Percentiles rank a stretch among this genome's conserved stretches.
phyloP scores from a whole-genome alignment of 2,329 filamentous ascomycete genomes.

The Pyrenophora teres region DNA sequence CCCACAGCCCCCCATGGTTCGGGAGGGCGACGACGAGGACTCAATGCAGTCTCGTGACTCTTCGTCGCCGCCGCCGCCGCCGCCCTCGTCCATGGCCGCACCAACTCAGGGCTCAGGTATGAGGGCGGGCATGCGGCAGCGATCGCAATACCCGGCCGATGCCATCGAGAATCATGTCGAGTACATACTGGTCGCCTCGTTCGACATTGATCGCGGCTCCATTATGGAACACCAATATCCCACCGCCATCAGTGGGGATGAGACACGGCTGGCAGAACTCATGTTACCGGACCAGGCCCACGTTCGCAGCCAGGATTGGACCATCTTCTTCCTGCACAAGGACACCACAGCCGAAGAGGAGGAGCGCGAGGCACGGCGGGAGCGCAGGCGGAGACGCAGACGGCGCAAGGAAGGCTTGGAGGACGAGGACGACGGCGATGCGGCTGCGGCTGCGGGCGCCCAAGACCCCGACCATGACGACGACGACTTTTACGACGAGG shows the following conservation, averaged over 20 bases:
- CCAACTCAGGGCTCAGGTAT: neutral
- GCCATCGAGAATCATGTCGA: conserved; percentile 86
- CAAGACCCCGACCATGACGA: conserved; percentile 43
- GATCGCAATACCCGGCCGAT: conserved; percentile 56
- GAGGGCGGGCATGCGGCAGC: conserved; percentile 34
- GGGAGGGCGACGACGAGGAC: conserved; percentile 39
- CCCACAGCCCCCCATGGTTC: conserved; percentile 44
- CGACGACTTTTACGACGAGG: conserved; percentile 28
- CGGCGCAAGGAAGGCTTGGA: conserved; percentile 49
- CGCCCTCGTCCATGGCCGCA: neutral
- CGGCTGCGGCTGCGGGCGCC: conserved; percentile 16
- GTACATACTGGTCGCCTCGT: conserved; percentile 95
- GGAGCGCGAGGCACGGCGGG: conserved; percentile 62
- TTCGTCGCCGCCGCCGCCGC: conserved; percentile 21
- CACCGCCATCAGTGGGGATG: conserved; percentile 90
- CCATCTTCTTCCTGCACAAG: conserved; percentile 98
- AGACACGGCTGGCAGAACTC: conserved; percentile 96
- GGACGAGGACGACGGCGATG: conserved; percentile 42
- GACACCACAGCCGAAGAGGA: conserved; percentile 85
- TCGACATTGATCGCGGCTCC: conserved; percentile 93
- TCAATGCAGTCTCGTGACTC: conserved; percentile 36
- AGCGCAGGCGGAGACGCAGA: conserved; percentile 59
- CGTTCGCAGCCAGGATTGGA: conserved; percentile 95
- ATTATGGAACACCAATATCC: conserved; percentile 99
- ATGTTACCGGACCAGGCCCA: conserved; percentile 98